phyloP scores from a whole-genome alignment of 2,329 filamentous ascomycete species.

The Sarocladiaceae sp. region DNA sequence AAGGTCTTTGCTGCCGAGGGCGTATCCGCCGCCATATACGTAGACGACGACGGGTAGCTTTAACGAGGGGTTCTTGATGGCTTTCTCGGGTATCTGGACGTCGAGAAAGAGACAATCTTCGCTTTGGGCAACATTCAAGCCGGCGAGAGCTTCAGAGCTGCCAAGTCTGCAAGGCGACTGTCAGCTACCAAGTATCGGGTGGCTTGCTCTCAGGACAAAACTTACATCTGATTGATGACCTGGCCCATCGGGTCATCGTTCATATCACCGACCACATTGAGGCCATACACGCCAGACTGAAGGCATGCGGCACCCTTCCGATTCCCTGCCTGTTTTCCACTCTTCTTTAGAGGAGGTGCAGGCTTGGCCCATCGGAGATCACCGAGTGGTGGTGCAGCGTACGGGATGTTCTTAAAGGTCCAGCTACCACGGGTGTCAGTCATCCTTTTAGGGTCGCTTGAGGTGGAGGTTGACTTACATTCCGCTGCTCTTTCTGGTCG shows the following conservation, averaged over 20 bases:
- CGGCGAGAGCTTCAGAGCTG: background rate
- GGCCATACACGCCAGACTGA: constrained; percentile 13
- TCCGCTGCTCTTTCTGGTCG: background rate
- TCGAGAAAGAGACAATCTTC: constrained; percentile 49
- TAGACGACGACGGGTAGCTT: constrained; percentile 40
- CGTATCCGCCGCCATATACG: constrained; percentile 42
- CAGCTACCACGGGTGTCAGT: background rate
- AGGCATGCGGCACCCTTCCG: constrained; percentile 14
- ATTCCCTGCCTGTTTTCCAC: constrained; percentile 10
- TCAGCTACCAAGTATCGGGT: no score
- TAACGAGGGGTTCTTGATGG: constrained; percentile 28
- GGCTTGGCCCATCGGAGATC: constrained; percentile 36
- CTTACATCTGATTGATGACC: constrained; percentile 8
- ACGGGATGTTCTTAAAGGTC: constrained; percentile 38
- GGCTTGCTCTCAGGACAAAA: constrained; percentile 11
- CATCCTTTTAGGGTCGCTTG: constrained; percentile 1
- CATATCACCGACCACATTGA: constrained; percentile 11
- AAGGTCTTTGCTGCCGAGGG: constrained; percentile 35
- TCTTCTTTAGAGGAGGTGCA: constrained; percentile 23
- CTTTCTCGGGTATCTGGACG: constrained; percentile 40
- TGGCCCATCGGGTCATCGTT: constrained; percentile 6
- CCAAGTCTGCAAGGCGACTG: background rate
- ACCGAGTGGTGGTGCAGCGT: constrained; percentile 36
- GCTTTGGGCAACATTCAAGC: constrained; percentile 11
- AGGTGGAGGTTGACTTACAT: constrained; percentile 13